These are phyloP conservation scores for Evernia prunastri DNA, from an alignment of 495 filamentous ascomycete genomes.

Conservation along the genomic window DNA sequence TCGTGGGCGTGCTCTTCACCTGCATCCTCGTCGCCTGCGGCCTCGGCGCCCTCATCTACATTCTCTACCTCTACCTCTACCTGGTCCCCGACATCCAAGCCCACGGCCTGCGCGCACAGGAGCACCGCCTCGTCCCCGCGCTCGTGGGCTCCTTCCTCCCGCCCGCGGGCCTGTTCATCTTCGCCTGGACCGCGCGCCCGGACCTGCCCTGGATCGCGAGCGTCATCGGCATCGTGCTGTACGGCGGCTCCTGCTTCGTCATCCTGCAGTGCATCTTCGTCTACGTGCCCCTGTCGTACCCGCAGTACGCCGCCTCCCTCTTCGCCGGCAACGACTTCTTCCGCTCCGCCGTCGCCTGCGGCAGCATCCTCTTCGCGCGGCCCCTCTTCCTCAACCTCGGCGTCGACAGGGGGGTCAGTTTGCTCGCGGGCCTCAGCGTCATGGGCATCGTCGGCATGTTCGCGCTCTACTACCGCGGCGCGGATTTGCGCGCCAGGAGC, in stretches of 20 bases:
- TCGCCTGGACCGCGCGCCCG: conserved; percentile 51
- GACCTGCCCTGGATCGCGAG: conserved; percentile 54
- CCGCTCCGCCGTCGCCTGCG: conserved; percentile 41
- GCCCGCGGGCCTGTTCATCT: conserved; percentile 54
- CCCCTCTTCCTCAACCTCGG: conserved; percentile 46
- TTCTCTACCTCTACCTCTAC: conserved; percentile 44
- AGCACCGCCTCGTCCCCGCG: conserved; percentile 50
- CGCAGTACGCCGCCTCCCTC: conserved; percentile 47
- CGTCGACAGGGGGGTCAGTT: conserved; percentile 28
- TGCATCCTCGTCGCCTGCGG: conserved; percentile 53
- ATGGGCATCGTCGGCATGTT: conserved; percentile 40
- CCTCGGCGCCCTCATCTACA: conserved; percentile 47
- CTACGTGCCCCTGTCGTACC: conserved; percentile 48
- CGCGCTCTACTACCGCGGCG: conserved; percentile 48
- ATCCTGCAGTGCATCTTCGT: conserved; percentile 51
- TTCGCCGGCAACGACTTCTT: conserved; percentile 49
- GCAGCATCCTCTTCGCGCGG: conserved; percentile 40
- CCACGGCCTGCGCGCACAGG: conserved; percentile 32
- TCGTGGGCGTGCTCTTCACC: conserved; percentile 59
- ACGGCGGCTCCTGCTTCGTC: conserved; percentile 41
- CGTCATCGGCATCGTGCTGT: conserved; percentile 53
- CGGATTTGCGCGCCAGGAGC: conserved; percentile 38
- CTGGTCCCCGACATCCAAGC: conserved; percentile 44
- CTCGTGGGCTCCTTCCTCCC: conserved; percentile 47
- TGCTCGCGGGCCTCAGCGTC: conserved; percentile 24